A percentile compares a stretch with the other conserved stretches of the same genome.
Evolutionary conservation across 2,329 filamentous ascomycete species (phyloP).

Genomic region (Colletotrichum abscissum): DNA sequence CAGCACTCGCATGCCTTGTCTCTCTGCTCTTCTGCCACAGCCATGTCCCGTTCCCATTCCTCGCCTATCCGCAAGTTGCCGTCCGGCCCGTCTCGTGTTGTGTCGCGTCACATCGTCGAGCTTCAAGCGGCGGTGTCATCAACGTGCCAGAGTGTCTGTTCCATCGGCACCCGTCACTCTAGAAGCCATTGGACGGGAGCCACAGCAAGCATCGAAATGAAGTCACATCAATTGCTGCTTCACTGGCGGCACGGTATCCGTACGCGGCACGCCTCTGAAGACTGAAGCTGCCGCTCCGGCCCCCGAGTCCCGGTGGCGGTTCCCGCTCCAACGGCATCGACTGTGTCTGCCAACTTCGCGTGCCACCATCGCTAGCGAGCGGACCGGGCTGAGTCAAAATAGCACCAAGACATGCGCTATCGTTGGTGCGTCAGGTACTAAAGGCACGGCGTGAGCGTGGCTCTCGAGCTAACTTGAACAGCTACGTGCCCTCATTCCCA

Average conservation of each 20-base stretch:
- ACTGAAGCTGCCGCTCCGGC: conserved; percentile 5
- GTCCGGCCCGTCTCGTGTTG: conserved; percentile 1
- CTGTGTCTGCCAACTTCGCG: conserved; percentile 2
- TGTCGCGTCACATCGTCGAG: conserved; percentile 1
- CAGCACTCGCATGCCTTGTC: conserved; percentile 3
- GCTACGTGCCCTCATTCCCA: background rate
- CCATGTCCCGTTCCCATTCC: background rate
- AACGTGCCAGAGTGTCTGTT: background rate
- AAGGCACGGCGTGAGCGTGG: conserved; percentile 13
- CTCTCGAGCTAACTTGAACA: background rate
- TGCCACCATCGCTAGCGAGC: conserved; percentile 22
- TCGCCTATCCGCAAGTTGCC: conserved; percentile 1
- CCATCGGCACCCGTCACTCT: background rate
- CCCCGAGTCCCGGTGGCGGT: background rate
- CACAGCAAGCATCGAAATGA: background rate
- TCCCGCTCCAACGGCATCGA: background rate
- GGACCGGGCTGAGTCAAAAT: conserved; percentile 3
- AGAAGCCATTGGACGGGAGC: background rate
- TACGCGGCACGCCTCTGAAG: no score
- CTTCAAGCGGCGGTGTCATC: background rate
- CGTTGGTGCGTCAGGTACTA: background rate
- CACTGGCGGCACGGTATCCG: no score
- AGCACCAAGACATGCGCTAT: conserved; percentile 6
- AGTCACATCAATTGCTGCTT: background rate
- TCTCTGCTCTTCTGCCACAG: conserved; percentile 5